phyloP scores from a whole-genome alignment of 352 stramenopile species.

The Phytophthora cactorum region DNA sequence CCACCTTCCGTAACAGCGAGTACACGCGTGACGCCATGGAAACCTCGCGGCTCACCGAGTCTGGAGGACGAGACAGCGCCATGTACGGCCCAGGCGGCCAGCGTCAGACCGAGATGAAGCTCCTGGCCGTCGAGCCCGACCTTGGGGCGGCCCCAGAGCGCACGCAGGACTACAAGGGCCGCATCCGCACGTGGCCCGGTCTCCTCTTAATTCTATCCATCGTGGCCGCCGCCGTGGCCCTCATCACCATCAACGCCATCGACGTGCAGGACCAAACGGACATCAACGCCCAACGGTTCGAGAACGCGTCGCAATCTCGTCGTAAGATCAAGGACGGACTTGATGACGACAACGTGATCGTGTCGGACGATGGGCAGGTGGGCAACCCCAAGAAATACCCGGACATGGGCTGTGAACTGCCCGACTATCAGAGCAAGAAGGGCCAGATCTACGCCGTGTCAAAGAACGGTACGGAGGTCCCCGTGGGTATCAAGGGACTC shows the following conservation, averaged over 20 bases:
- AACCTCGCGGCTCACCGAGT: conserved; percentile 44
- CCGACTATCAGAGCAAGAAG: conserved; percentile 72
- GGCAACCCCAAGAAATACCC: conserved; percentile 69
- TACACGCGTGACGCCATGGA: conserved; percentile 32
- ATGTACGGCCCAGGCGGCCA: conserved; percentile 29
- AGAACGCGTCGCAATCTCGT: conserved; percentile 32
- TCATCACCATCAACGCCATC: conserved; percentile 60
- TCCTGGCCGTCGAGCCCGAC: conserved; percentile 56
- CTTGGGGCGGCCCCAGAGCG: conserved; percentile 46
- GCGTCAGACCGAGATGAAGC: conserved; percentile 70
- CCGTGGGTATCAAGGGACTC: conserved; percentile 62
- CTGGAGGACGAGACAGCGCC: conserved; percentile 27
- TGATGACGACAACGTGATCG: conserved; percentile 32
- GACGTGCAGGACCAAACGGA: conserved; percentile 36
- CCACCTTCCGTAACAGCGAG: conserved; percentile 63
- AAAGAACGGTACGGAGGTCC: conserved; percentile 62
- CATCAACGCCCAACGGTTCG: conserved; percentile 32
- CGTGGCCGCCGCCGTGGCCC: conserved; percentile 39
- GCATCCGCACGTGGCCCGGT: conserved; percentile 68
- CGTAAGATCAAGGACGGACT: conserved; percentile 56
- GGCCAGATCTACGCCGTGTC: conserved; percentile 50
- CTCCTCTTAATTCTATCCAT: conserved; percentile 59
- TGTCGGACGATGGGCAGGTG: conserved; percentile 58
- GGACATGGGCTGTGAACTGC: conserved; percentile 56
- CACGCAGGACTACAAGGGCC: conserved; percentile 72